Conservation (phyloP, 2,329 filamentous ascomycete species). For the Penicillium sp. region DNA sequence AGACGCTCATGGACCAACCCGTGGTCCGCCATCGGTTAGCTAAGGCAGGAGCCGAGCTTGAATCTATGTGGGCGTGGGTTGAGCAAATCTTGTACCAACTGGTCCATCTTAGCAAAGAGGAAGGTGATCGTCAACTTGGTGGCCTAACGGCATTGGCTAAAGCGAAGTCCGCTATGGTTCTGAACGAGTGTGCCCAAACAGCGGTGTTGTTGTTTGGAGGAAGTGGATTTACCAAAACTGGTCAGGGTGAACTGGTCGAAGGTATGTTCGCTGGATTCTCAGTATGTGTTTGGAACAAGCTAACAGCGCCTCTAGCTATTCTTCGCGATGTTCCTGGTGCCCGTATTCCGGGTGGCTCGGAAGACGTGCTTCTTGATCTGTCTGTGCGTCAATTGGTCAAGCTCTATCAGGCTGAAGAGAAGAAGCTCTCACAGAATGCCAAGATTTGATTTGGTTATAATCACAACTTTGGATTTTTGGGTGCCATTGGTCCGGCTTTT, state of each 20-base stretch:
- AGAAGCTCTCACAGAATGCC: conserved; percentile 30
- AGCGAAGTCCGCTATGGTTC: conserved; percentile 68
- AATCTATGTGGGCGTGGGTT: conserved; percentile 70
- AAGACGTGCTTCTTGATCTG: conserved; percentile 72
- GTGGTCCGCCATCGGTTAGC: conserved; percentile 73
- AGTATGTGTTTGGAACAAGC: conserved; percentile 13
- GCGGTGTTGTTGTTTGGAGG: conserved; percentile 72
- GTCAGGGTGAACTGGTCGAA: conserved; percentile 70
- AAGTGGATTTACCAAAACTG: conserved; percentile 68
- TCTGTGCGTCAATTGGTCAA: conserved; percentile 70
- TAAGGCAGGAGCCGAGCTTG: conserved; percentile 66
- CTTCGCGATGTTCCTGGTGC: conserved; percentile 64
- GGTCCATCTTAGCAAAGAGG: conserved; percentile 55
- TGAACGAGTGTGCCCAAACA: conserved; percentile 69
- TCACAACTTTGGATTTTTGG: neutral
- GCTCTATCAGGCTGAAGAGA: conserved; percentile 52
- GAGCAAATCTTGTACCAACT: conserved; percentile 70
- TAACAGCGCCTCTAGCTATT: conserved; percentile 50
- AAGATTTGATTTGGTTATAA: conserved; percentile 26
- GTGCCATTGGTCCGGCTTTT: neutral
- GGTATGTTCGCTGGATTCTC: conserved; percentile 47
- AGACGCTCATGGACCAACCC: conserved; percentile 69
- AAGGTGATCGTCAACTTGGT: conserved; percentile 57
- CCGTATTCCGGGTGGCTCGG: conserved; percentile 66
- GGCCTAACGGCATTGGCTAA: conserved; percentile 72